Percentiles rank a stretch among this genome's conserved stretches.
These are phyloP conservation scores for Exidia glandulosa DNA, from an alignment of 768 basidiomycete genomes.

Conservation along the genomic window DNA sequence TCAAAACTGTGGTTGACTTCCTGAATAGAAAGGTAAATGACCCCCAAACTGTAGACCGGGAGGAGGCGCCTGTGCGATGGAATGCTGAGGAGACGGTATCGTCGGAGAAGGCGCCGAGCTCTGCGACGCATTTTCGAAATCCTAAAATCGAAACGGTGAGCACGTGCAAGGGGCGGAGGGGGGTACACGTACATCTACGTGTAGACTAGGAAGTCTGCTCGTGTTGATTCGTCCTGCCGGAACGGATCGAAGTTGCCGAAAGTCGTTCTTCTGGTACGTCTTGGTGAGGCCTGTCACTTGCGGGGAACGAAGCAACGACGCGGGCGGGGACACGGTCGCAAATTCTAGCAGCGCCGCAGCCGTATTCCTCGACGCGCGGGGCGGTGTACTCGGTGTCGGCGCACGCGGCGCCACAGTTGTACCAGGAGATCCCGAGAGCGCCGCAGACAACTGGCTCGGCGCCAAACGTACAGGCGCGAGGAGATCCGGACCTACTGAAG, in stretches of 20 bases:
- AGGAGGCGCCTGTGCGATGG: too few relatives aligned
- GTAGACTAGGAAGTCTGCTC: slow-evolving; percentile 76
- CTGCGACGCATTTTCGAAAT: neutral
- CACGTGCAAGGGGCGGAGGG: neutral
- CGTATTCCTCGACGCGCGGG: slow-evolving; percentile 32
- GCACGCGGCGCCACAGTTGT: slow-evolving; percentile 27
- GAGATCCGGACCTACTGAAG: neutral
- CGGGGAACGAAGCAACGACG: slow-evolving; percentile 57
- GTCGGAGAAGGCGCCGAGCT: too few relatives aligned
- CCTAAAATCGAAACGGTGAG: neutral
- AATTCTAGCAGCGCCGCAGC: slow-evolving; percentile 48
- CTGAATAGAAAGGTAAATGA: too few relatives aligned
- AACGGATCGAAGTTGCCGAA: slow-evolving; percentile 58
- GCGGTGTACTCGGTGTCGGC: slow-evolving; percentile 43
- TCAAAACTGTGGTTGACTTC: too few relatives aligned
- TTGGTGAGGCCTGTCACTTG: slow-evolving; percentile 72
- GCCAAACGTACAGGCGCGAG: slow-evolving; percentile 13
- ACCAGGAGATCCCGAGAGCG: neutral
- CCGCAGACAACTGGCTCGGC: slow-evolving; percentile 4
- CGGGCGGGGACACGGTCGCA: slow-evolving; percentile 58
- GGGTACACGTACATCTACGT: slow-evolving; percentile 51
- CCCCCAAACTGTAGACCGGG: too few relatives aligned
- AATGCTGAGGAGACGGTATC: neutral
- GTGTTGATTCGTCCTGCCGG: slow-evolving; percentile 70
- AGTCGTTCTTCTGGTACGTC: slow-evolving; percentile 72